Base-by-base conservation (phyloP, 495 filamentous ascomycete species). In the Podospora anserina region DNA sequence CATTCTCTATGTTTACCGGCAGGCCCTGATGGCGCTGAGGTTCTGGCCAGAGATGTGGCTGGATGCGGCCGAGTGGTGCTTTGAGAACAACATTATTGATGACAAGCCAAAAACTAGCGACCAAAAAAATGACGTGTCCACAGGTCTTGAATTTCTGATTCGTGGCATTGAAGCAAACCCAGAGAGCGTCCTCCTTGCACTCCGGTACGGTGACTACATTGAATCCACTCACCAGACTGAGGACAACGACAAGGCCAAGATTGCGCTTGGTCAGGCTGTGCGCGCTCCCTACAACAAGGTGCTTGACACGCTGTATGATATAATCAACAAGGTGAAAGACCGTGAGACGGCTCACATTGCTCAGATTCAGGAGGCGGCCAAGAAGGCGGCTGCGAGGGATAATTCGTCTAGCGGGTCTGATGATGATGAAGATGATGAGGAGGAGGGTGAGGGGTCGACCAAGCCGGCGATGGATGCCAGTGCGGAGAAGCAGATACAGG, bases 21-120 rank as follows among this genome's bases (percentile, higher is more conserved):
- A 97, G 76, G 91, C 95, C 32, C 81, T 95, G 53, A 97, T 97
- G 93, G 90, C 93, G 9, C 80, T 99, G 68, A 86, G 92, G 65
- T 99, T 97, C 75, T 91, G 93, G 84, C 95, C 96, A 2, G 91
- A 94, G 76, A 88, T 97, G 70, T 99, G 95, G 95, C 94, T 91
- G 70, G 93, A 97, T 61, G 95, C 94, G 2, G 91, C 93, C 15
- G 91, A 97, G 67, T 99, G 94, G 83, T 97, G 93, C 79, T 91
- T 93, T 75, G 82, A 88, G 62, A 93, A 96, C 74, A 87, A 87
- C 63, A 73, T 84, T 60, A 49, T 93, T 75, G 82, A 88, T 61
- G 93, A 96, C 74, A 87, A 87, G 63, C 72, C 84, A 60, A 69
- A 78, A 5, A 63, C 78, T 49, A 87, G 81, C 19, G 88, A 90